Evolutionary conservation across 495 filamentous ascomycete genomes (phyloP).

Genomic region (Penicillium crystallinum): DNA sequence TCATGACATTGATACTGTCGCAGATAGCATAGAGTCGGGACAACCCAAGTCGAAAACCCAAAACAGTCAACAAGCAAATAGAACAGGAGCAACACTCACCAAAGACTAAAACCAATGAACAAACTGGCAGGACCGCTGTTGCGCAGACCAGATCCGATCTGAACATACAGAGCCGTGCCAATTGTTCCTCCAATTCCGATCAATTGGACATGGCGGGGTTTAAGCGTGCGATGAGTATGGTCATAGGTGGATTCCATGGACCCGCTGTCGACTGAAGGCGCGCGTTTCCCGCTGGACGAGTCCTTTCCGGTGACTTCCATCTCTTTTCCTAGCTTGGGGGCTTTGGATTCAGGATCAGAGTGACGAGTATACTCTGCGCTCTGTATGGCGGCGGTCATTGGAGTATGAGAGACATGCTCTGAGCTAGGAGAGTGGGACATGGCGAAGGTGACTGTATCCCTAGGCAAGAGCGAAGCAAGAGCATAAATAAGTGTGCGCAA

Average conservation of each 20-base stretch:
- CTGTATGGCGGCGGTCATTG: slow-evolving; percentile 12
- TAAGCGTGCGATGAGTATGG: slow-evolving; percentile 53
- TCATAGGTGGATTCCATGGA: slow-evolving; percentile 34
- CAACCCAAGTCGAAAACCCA: slow-evolving; percentile 5
- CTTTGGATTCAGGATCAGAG: slow-evolving; percentile 8
- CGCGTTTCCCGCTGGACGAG: slow-evolving; percentile 9
- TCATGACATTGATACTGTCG: not conserved
- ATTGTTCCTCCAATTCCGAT: slow-evolving; percentile 75
- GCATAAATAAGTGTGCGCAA: not conserved
- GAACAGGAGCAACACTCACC: slow-evolving; percentile 21
- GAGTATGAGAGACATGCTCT: slow-evolving; percentile 7
- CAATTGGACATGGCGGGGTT: slow-evolving; percentile 64
- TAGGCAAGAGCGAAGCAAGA: not conserved
- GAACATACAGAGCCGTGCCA: slow-evolving; percentile 74
- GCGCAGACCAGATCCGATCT: slow-evolving; percentile 63
- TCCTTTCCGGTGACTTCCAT: slow-evolving; percentile 17
- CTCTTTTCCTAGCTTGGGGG: slow-evolving; percentile 9
- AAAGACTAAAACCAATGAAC: slow-evolving; percentile 62
- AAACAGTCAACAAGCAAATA: not conserved
- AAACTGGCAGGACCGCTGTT: slow-evolving; percentile 71
- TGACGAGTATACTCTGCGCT: slow-evolving; percentile 7
- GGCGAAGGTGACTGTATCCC: not conserved
- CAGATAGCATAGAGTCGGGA: not conserved
- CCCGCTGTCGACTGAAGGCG: slow-evolving; percentile 21
- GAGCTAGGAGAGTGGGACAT: slow-evolving; percentile 9